phyloP scores from a whole-genome alignment of 2,329 filamentous ascomycete genomes.

The Knoxdaviesia capensis region DNA sequence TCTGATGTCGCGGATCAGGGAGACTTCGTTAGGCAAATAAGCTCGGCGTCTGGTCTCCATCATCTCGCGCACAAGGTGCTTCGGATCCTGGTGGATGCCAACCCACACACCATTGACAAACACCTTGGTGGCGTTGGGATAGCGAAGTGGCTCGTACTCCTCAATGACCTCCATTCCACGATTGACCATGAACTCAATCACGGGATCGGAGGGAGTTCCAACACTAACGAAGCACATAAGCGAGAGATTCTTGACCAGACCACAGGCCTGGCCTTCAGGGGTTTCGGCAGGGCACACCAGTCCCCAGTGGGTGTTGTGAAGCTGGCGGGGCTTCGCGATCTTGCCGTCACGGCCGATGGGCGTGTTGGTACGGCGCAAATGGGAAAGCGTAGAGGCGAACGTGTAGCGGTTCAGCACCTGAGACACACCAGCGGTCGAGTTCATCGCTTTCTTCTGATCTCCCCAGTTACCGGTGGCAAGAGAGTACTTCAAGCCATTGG shows the following conservation, averaged over 20 bases:
- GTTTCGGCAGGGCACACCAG: constrained; percentile 94
- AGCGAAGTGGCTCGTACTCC: constrained; percentile 72
- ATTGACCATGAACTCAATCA: constrained; percentile 89
- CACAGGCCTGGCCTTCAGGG: constrained; percentile 94
- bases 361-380: constrained; percentile 92
- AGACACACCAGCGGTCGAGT: constrained; percentile 87
- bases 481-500: constrained; percentile 89
- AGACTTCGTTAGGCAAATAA: constrained; percentile 79
- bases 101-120: constrained; percentile 99
- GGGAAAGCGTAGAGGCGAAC: constrained; percentile 87
- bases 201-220: constrained; percentile 73
- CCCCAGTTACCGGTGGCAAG: constrained; percentile 98
- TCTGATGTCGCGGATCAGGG: constrained; percentile 85
- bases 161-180: constrained; percentile 92
- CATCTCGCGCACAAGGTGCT: constrained; percentile 63
- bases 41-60: constrained; percentile 60
- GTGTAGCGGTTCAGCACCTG: constrained; percentile 97
- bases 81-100: constrained; percentile 77
- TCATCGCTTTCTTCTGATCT: constrained; percentile 95
- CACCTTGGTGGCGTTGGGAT: constrained; percentile 87
- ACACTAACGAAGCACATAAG: constrained; percentile 98
- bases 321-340: constrained; percentile 88
- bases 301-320: constrained; percentile 98
- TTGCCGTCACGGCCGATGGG: constrained; percentile 96
- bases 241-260: constrained; percentile 91